phyloP scores from a whole-genome alignment of 1,284 basidiomycete species.

The Leccinum fuscescens region DNA sequence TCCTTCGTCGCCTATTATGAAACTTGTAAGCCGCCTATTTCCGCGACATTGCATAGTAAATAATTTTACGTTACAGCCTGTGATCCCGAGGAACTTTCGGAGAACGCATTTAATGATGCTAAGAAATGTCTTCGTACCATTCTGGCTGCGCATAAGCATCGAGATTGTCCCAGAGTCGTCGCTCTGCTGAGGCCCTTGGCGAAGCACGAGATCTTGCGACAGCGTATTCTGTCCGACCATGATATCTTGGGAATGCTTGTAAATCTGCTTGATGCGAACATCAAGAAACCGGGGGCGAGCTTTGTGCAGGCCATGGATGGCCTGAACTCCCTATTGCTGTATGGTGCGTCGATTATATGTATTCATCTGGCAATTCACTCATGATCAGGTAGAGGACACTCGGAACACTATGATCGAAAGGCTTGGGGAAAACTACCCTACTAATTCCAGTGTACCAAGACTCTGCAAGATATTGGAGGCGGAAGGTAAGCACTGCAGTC shows the following conservation, averaged over 20 bases:
- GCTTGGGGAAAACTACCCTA: slow-evolving; percentile 2
- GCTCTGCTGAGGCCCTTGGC: slow-evolving; percentile 24
- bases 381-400: slow-evolving; percentile 14
- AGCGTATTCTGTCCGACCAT: slow-evolving; percentile 17
- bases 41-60: not conserved
- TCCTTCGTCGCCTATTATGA: slow-evolving; percentile 29
- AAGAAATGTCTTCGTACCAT: slow-evolving; percentile 13
- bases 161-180: slow-evolving; percentile 23
- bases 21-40: slow-evolving; percentile 14
- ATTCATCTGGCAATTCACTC: not conserved
- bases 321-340: slow-evolving; percentile 19
- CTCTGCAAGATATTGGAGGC: no score
- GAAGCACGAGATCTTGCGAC: slow-evolving; percentile 14
- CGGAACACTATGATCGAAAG: slow-evolving; percentile 6
- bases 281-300: not conserved
- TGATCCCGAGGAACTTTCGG: slow-evolving; percentile 1
- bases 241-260: slow-evolving; percentile 15
- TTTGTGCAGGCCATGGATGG: slow-evolving; percentile 29
- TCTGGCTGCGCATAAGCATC: slow-evolving; percentile 14
- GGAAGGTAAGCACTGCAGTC: no score
- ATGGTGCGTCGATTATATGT: not conserved
- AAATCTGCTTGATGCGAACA: slow-evolving; percentile 16
- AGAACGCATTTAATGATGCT: slow-evolving; percentile 8
- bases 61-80: slow-evolving; percentile 7
- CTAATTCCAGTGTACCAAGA: no score